These are phyloP conservation scores for Boechera stricta DNA, from an alignment of 345 rosid species.

Conservation along the genomic window DNA sequence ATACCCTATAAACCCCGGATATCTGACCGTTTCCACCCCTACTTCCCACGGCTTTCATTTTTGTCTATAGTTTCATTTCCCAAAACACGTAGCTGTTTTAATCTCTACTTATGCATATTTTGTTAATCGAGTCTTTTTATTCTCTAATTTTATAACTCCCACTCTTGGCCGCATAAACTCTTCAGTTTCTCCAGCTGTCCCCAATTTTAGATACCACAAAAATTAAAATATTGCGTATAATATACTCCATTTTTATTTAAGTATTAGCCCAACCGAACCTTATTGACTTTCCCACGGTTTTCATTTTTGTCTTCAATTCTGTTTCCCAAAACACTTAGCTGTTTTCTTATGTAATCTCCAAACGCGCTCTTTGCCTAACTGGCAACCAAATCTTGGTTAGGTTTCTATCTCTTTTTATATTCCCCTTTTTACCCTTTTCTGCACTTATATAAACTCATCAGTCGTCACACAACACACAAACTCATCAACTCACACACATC, in stretches of 20 bases:
- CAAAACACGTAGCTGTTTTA: too few relatives aligned
- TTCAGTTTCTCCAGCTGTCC: constrained; percentile 2
- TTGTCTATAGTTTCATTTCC: too few relatives aligned
- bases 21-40: too few relatives aligned
- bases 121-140: not conserved
- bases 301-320: constrained; percentile 24
- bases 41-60: too few relatives aligned
- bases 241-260: too few relatives aligned
- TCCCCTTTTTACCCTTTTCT: constrained; percentile 13
- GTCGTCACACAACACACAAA: not conserved
- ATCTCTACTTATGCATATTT: not conserved
- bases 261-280: constrained; percentile 12
- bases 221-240: too few relatives aligned
- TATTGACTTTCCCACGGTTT: constrained; percentile 11
- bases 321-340: constrained; percentile 25
- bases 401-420: not conserved
- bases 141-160: not conserved
- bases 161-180: not conserved
- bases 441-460: not conserved
- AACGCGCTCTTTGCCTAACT: constrained; percentile 39
- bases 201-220: constrained; percentile 6
- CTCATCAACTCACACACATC: constrained; percentile 6
- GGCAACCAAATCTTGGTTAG: constrained; percentile 25
- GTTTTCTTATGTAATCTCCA: constrained; percentile 29
- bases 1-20: too few relatives aligned